These are phyloP conservation scores for Phaeolepiota aurea DNA, from an alignment of 768 basidiomycete species.

Conservation along the genomic window DNA sequence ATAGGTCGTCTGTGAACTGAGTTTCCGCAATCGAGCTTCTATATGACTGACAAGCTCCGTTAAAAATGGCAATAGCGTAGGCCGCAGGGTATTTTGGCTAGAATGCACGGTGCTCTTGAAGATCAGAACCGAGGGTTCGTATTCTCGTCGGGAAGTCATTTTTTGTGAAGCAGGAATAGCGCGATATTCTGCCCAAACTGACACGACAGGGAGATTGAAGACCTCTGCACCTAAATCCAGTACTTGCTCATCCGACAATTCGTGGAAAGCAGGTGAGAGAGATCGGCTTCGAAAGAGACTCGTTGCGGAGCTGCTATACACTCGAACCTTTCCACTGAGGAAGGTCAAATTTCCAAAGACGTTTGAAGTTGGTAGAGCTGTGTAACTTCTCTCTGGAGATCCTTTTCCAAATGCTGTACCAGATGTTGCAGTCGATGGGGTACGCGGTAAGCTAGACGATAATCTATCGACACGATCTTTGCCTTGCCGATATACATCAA, in stretches of 20 bases:
- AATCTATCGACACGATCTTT: slow-evolving; percentile 69
- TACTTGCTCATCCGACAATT: slow-evolving; percentile 46
- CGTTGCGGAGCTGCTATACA: slow-evolving; percentile 46
- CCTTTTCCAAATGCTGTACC: slow-evolving; percentile 9
- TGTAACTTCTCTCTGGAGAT: slow-evolving; percentile 20
- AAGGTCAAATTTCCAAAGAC: slow-evolving; percentile 66
- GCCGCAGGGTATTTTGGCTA: slow-evolving; percentile 78
- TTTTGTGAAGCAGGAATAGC: slow-evolving; percentile 41
- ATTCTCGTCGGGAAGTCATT: slow-evolving; percentile 17
- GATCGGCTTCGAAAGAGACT: slow-evolving; percentile 29
- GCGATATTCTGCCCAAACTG: slow-evolving; percentile 79
- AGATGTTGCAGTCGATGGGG: slow-evolving; percentile 19
- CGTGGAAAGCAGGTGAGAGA: slow-evolving; percentile 24
- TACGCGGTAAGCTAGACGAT: slow-evolving; percentile 44
- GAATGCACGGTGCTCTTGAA: slow-evolving; percentile 88
- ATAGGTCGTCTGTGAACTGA: slow-evolving; percentile 21
- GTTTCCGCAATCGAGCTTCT: slow-evolving; percentile 60
- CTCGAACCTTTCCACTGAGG: slow-evolving; percentile 74
- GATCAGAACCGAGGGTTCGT: slow-evolving; percentile 54
- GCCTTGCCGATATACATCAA: slow-evolving; percentile 80
- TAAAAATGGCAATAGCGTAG: slow-evolving; percentile 79
- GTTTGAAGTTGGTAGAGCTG: slow-evolving; percentile 45
- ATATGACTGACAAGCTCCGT: slow-evolving; percentile 65
- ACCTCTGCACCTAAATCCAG: slow-evolving; percentile 48
- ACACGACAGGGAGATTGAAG: slow-evolving; percentile 68